These are phyloP conservation scores for Sequoia sempervirens DNA, from an alignment of 75 land plant genomes.

Conservation along the genomic window DNA sequence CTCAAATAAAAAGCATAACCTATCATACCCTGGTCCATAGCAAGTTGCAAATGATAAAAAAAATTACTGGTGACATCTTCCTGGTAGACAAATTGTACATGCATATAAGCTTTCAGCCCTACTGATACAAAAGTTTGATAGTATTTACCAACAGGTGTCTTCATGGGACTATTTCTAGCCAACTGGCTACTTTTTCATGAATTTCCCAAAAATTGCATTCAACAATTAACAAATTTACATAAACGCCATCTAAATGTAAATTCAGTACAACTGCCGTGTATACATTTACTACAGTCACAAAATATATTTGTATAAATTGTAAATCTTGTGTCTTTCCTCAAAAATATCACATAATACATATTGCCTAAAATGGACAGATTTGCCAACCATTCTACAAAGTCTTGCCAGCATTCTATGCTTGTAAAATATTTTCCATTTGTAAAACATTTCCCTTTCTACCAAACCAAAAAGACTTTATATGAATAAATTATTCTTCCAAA, in stretches of 20 bases:
- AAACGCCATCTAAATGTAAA: background rate
- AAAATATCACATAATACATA: background rate
- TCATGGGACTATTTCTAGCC: background rate
- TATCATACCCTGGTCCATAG: background rate
- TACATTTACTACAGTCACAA: too few relatives aligned
- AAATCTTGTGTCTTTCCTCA: background rate
- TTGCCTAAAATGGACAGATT: background rate
- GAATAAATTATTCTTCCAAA: background rate
- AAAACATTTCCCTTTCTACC: background rate
- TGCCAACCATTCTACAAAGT: too few relatives aligned
- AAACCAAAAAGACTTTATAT: background rate
- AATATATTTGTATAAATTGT: background rate
- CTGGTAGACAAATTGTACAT: background rate
- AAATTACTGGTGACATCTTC: background rate
- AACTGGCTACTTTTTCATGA: background rate
- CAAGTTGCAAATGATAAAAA: background rate
- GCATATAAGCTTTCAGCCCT: background rate
- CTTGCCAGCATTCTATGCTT: too few relatives aligned
- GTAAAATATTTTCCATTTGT: background rate
- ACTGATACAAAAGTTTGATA: background rate
- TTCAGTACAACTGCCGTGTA: background rate
- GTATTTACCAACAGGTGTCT: background rate
- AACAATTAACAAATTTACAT: too few relatives aligned
- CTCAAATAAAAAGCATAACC: background rate
- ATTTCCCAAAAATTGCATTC: too few relatives aligned